Evolutionary conservation across 257 asterid species (phyloP), one percentile per base, ranked within the genome.

Genomic region (Solanum clarkiae): DNA sequence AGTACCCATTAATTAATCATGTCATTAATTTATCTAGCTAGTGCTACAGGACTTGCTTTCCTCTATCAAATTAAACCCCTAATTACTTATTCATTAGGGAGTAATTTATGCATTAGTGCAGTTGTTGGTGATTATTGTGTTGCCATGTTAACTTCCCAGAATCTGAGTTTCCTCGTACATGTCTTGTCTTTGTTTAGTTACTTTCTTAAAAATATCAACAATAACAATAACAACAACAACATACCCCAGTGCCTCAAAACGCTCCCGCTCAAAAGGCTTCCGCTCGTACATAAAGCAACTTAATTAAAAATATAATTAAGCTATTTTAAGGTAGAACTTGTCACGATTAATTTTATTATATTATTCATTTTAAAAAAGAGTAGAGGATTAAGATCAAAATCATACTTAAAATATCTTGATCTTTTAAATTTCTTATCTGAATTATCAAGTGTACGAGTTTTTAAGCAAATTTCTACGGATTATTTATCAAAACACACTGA

Each of bases 151-250:
- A 45, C 86, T 86, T 87, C 87, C 88, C 87, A 87, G 80, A 69
- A 87, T 65, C 93, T 87, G 88, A 87, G 86, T 90, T 90, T 90
- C 93, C 97, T 91, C 93, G 84, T 91, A 87, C 91, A 86, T 86
- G 86, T 88, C 91, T 88, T 82, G 75, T 84, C 86, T 80, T 84
- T 75, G 84, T 80, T 72, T 44, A n/a, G 12, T 72, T 45, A 72
- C 10, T 44, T 86, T 84, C n/a, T n/a, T n/a, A n/a, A n/a, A n/a
- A n/a, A n/a, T n/a, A n/a, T n/a, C n/a, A n/a, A n/a, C n/a, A n/a
- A n/a, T n/a, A n/a, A n/a, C n/a, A n/a, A n/a, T n/a, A n/a, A n/a
- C n/a, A n/a, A n/a, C n/a, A n/a, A n/a, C n/a, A n/a, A n/a, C n/a
- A n/a, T n/a, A n/a, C n/a, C n/a, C n/a, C n/a, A n/a, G n/a, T n/a